Base-by-base conservation (phyloP, 371 early-diverging fungal species). In the Mycotypha africana region DNA sequence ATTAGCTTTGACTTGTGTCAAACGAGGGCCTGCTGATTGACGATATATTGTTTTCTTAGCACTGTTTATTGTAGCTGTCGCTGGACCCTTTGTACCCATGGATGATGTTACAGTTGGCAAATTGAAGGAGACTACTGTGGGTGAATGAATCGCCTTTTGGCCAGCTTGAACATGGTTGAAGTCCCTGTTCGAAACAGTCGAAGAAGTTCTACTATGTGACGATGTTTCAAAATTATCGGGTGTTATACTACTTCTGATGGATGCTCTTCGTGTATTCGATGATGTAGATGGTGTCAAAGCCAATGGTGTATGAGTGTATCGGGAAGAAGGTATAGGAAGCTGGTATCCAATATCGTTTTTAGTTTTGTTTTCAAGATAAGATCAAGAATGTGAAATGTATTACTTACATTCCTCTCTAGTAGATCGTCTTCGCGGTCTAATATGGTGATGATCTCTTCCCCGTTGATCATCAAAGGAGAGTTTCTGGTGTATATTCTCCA, bases 351-450 rank as follows among this genome's bases (percentile, higher is more conserved):
- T 11, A 41, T 30, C 19, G 30, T 19, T 3, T 16, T 28, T 19
- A 19, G 23, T 2, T 1, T n/a, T 23, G 22, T 28, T 28, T 19
- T n/a, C n/a, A n/a, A n/a, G n/a, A n/a, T n/a, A n/a, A n/a, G n/a
- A n/a, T n/a, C n/a, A n/a, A n/a, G n/a, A n/a, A n/a, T n/a, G n/a
- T n/a, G n/a, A 28, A 3, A 34, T 28, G 30, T 20, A 36, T 26
- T 0, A 16, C 45, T 46, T 53, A 62, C 62, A 38, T 62, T 62
- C 35, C 49, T 62, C 17, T 58, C 42, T 36, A 62, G 32, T 10
- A 58, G 40, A 11, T 37, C 39, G 31, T 62, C 62, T 45, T 62
- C 62, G n/a, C 58, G 46, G 28, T 62, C 55, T 14, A 62, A 43
- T 1, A 62, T 48, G 21, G 45, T 33, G 10, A 58, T 42, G 25